A percentile compares a stretch with the other conserved stretches of the same genome.
Evolutionary conservation across 2,329 filamentous ascomycete genomes (phyloP).

Genomic region (Botryotinia globosa): DNA sequence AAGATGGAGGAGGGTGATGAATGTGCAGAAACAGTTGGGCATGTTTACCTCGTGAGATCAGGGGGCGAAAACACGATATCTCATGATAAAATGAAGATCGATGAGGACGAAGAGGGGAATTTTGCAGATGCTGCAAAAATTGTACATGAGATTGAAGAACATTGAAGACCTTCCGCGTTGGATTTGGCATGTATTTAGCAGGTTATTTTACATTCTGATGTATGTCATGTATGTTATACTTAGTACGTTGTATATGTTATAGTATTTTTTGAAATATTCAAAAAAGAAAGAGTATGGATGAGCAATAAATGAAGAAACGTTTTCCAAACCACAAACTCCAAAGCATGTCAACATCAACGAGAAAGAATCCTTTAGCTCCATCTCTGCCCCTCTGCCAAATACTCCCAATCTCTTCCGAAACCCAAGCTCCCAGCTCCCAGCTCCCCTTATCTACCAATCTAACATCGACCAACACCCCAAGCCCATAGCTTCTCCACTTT

Average conservation of each 20-base stretch:
- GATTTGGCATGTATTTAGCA: conserved; percentile 12
- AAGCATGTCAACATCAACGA: neutral
- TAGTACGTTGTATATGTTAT: neutral
- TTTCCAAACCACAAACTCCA: neutral
- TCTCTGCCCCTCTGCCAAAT: neutral
- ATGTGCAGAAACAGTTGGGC: conserved; percentile 22
- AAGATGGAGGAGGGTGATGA: conserved; percentile 28
- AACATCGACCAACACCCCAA: neutral
- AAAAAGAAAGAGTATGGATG: neutral
- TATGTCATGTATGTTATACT: conserved; percentile 5
- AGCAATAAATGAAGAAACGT: neutral
- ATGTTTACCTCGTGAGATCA: conserved; percentile 18
- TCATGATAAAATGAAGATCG: neutral
- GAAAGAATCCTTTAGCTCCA: neutral
- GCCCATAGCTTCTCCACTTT: neutral
- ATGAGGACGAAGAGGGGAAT: neutral
- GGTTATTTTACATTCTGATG: neutral
- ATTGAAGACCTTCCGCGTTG: neutral
- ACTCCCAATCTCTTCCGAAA: neutral
- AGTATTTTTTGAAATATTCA: neutral
- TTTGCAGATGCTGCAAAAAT: neutral
- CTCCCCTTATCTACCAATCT: neutral
- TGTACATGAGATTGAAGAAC: conserved; percentile 7
- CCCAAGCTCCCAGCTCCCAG: neutral
- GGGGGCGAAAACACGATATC: neutral